Conservation (phyloP, 306 rosid species). For the Prunus mira region DNA sequence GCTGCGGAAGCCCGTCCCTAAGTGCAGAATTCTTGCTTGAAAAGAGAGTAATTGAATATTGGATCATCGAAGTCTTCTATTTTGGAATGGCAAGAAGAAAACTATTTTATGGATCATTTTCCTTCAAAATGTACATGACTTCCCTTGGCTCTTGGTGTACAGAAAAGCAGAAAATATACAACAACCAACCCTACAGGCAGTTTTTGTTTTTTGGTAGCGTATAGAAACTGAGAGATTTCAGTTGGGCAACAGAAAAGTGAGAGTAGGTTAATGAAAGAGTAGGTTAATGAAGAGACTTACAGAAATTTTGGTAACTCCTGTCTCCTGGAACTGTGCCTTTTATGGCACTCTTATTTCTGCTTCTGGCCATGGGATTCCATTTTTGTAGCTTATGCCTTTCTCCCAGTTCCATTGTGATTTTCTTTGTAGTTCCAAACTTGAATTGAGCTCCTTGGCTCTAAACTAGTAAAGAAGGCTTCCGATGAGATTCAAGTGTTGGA, state of each 20-base stretch:
- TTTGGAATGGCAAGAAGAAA: constrained; percentile 10
- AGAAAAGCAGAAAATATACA: constrained; percentile 31
- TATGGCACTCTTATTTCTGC: not conserved
- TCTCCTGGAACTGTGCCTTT: not conserved
- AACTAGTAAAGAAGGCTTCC: not conserved
- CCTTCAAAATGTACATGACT: constrained; percentile 43
- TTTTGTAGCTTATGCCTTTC: not conserved
- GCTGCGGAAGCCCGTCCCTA: constrained; percentile 43
- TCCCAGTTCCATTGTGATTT: not conserved
- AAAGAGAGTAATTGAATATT: not conserved
- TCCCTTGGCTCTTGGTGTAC: constrained; percentile 47
- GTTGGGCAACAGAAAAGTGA: constrained; percentile 27
- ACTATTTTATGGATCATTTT: constrained; percentile 22
- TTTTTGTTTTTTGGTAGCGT: constrained; percentile 32
- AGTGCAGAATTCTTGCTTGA: constrained; percentile 26
- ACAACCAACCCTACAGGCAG: constrained; percentile 7
- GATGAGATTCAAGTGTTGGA: too few species aligned
- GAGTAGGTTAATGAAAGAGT: constrained; percentile 11
- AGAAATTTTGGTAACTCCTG: constrained; percentile 25
- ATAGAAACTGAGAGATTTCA: constrained; percentile 27
- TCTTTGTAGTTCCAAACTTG: not conserved
- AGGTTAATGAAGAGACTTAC: constrained; percentile 12
- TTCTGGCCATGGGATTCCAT: not conserved
- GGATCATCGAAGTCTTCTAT: constrained; percentile 6
- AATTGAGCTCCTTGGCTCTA: not conserved